Evolutionary conservation across 1,139 yeast species (phyloP).

Genomic region (Wickerhamomyces sp.): DNA sequence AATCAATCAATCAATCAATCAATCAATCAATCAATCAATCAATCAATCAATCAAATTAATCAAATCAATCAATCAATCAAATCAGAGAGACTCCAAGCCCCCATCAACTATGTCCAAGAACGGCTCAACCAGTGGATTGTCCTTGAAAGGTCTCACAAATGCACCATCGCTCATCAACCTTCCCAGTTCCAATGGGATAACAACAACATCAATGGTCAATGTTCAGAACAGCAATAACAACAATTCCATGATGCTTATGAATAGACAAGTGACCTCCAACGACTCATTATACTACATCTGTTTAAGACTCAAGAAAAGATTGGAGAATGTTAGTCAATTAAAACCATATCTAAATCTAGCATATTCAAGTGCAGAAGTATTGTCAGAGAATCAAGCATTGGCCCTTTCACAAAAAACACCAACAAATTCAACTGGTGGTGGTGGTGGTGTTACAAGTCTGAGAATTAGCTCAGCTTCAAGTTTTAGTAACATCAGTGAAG

Average conservation of each 20-base stretch:
- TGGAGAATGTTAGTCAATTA: slow-evolving; percentile 66
- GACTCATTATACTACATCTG: slow-evolving; percentile 79
- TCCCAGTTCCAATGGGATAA: not conserved
- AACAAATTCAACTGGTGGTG: slow-evolving; percentile 8
- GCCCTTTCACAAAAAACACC: slow-evolving; percentile 40
- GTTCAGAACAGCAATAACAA: slow-evolving; percentile 2
- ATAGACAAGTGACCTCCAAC: slow-evolving; percentile 56
- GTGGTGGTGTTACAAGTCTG: slow-evolving; percentile 9
- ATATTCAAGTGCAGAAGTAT: slow-evolving; percentile 54
- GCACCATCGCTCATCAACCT: not conserved
- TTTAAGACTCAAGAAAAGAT: slow-evolving; percentile 48
- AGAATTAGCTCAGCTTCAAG: slow-evolving; percentile 20
- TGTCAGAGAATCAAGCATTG: slow-evolving; percentile 70
- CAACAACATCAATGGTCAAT: not conserved
- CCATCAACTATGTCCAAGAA: not conserved
- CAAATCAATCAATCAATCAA: no score
- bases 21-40: no score
- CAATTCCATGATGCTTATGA: slow-evolving; percentile 43
- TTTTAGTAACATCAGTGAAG: slow-evolving; percentile 21
- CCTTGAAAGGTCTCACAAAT: not conserved
- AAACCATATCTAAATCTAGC: slow-evolving; percentile 65
- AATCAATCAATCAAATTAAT: no score
- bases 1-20: no score
- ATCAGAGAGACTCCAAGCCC: no score
- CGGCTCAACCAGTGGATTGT: not conserved